phyloP scores from a whole-genome alignment of 192 early-diverging fungal species.

The Chytriomyces sp. region DNA sequence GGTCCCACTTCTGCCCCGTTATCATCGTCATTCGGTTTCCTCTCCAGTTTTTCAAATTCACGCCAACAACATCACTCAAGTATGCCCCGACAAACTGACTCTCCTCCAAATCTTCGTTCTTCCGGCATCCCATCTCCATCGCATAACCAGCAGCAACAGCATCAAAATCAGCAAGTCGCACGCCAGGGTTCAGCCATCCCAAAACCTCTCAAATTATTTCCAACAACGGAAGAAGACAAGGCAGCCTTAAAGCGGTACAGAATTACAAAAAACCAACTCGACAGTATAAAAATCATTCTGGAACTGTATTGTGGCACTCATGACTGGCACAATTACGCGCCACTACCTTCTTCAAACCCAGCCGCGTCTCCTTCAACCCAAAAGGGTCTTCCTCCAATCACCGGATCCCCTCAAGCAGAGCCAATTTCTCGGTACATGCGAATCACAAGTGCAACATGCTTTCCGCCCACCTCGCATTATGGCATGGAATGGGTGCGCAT shows the following conservation, averaged over 20 bases:
- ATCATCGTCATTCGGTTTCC: not conserved
- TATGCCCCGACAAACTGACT: too few relatives aligned
- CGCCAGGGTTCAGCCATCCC: not conserved
- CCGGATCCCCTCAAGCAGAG: not conserved
- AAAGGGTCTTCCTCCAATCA: too few relatives aligned
- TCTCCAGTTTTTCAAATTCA: not conserved
- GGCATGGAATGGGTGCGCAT: conserved; percentile 49
- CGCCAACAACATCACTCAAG: too few relatives aligned
- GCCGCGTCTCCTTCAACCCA: not conserved
- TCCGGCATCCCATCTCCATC: not conserved
- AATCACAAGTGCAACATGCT: conserved; percentile 17
- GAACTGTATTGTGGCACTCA: conserved; percentile 41
- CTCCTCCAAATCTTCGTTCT: not conserved
- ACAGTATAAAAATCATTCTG: conserved; percentile 25
- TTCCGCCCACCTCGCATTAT: conserved; percentile 22
- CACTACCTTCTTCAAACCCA: not conserved
- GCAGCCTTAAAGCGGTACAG: conserved; percentile 19
- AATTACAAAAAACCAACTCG: conserved; percentile 29
- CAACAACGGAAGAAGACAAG: conserved; percentile 43
- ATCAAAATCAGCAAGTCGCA: too few relatives aligned
- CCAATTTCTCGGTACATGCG: conserved; percentile 14
- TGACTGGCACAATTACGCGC: conserved; percentile 48
- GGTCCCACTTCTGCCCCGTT: not conserved
- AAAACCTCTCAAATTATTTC: conserved; percentile 5
- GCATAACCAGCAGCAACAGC: too few relatives aligned